Conservation (phyloP, 805 yeast species). For the Candida easanensis region DNA sequence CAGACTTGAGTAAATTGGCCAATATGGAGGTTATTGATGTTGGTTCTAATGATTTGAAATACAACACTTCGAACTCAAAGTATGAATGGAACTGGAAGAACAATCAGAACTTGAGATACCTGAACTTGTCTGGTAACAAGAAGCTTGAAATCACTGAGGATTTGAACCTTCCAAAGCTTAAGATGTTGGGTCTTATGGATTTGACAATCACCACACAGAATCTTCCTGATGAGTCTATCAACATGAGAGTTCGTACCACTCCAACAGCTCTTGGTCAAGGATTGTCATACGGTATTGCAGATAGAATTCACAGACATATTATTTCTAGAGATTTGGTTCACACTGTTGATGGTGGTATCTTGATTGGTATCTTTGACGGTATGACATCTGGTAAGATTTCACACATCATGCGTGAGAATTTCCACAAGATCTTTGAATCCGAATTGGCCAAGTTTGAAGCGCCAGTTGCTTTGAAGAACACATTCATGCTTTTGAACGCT, state of each 20-base stretch:
- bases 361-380: slow-evolving; percentile 86
- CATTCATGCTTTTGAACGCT: slow-evolving; percentile 76
- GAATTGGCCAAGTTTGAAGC: slow-evolving; percentile 58
- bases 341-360: slow-evolving; percentile 76
- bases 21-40: slow-evolving; percentile 76
- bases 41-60: slow-evolving; percentile 85
- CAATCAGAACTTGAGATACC: slow-evolving; percentile 69
- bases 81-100: slow-evolving; percentile 98
- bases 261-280: slow-evolving; percentile 67
- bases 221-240: slow-evolving; percentile 83
- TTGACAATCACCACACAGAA: slow-evolving; percentile 86
- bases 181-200: slow-evolving; percentile 86
- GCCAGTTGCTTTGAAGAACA: slow-evolving; percentile 74
- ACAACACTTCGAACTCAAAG: slow-evolving; percentile 90
- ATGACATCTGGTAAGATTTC: slow-evolving; percentile 64
- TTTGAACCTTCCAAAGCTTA: slow-evolving; percentile 70
- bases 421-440: slow-evolving; percentile 62
- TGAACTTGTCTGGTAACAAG: slow-evolving; percentile 91
- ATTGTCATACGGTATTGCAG: slow-evolving; percentile 89
- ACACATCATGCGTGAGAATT: slow-evolving; percentile 65
- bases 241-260: slow-evolving; percentile 85
- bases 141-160: slow-evolving; percentile 85
- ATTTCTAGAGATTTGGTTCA: slow-evolving; percentile 85
- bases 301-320: slow-evolving; percentile 69
- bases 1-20: slow-evolving; percentile 72